Evolutionary conservation across 192 early-diverging fungal genomes (phyloP).

Genomic region (Entomortierella beljakovae): DNA sequence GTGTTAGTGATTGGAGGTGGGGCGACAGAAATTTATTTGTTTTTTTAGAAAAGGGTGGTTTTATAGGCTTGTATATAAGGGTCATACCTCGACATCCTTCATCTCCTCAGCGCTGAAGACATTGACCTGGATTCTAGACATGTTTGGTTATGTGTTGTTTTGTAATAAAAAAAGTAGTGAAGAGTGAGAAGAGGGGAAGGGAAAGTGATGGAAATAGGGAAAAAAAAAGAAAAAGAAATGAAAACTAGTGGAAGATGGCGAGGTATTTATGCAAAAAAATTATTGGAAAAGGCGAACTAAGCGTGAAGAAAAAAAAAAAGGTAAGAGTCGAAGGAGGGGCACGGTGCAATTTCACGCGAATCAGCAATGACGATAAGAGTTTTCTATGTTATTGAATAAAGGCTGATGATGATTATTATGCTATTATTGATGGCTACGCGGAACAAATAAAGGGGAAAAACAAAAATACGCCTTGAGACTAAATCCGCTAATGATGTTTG

Average conservation of each 20-base stretch:
- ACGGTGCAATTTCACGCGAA: no score
- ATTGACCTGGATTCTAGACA: conserved; percentile 38
- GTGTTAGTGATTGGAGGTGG: background rate
- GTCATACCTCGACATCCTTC: conserved; percentile 42
- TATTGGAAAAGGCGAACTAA: background rate
- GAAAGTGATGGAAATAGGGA: background rate
- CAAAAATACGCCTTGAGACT: no score
- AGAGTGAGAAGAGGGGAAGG: background rate
- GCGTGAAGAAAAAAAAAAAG: no score
- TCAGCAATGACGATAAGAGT: no score
- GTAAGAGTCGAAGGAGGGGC: background rate
- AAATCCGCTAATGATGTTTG: no score
- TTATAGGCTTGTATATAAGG: no score
- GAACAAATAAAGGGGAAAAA: no score
- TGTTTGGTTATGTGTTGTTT: conserved; percentile 30
- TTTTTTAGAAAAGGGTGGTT: background rate
- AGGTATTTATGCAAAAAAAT: conserved; percentile 16
- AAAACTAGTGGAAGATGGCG: background rate
- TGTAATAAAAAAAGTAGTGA: background rate
- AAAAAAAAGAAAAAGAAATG: background rate
- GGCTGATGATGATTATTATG: no score
- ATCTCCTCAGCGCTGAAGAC: conserved; percentile 41
- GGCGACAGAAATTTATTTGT: background rate
- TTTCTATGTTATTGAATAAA: no score
- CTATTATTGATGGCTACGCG: no score